Conservation (phyloP, 306 rosid species). For the Malus orientalis region DNA sequence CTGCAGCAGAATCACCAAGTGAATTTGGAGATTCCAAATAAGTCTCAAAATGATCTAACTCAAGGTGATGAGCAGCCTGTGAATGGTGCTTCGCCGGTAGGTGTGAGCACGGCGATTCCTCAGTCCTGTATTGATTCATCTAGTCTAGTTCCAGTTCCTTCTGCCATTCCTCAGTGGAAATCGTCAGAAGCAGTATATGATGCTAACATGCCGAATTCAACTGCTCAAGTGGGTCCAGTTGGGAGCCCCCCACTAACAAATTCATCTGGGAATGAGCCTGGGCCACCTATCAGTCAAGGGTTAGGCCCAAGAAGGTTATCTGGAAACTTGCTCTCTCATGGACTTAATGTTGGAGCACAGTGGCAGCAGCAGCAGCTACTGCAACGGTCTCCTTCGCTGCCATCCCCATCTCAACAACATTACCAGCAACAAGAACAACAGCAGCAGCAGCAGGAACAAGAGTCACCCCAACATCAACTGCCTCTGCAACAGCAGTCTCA, state of each 20-base stretch:
- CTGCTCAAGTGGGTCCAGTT: slow-evolving; percentile 37
- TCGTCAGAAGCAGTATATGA: slow-evolving; percentile 54
- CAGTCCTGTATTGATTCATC: slow-evolving; percentile 46
- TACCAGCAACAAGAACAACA: slow-evolving; percentile 39
- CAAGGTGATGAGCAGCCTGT: slow-evolving; percentile 58
- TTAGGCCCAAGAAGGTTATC: slow-evolving; percentile 54
- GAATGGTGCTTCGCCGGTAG: slow-evolving; percentile 38
- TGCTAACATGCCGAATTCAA: slow-evolving; percentile 44
- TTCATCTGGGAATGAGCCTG: slow-evolving; percentile 50
- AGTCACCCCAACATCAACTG: slow-evolving; percentile 38
- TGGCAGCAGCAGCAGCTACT: slow-evolving; percentile 52
- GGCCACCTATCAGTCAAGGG: slow-evolving; percentile 47
- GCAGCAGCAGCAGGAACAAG: slow-evolving; percentile 34
- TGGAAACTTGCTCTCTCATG: slow-evolving; percentile 54
- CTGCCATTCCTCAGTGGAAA: slow-evolving; percentile 56
- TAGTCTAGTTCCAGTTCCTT: slow-evolving; percentile 34
- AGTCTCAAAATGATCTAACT: slow-evolving; percentile 51
- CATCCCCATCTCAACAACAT: slow-evolving; percentile 48
- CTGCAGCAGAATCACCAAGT: slow-evolving; percentile 53
- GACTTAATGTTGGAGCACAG: slow-evolving; percentile 61
- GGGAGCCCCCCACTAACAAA: slow-evolving; percentile 50
- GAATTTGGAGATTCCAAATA: slow-evolving; percentile 46
- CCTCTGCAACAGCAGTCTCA: slow-evolving; percentile 56
- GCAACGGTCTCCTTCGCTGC: slow-evolving; percentile 47
- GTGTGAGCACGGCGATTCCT: slow-evolving; percentile 40